Conservation (phyloP, 2,329 filamentous ascomycete genomes). For the Amesomyces nigricolor region DNA sequence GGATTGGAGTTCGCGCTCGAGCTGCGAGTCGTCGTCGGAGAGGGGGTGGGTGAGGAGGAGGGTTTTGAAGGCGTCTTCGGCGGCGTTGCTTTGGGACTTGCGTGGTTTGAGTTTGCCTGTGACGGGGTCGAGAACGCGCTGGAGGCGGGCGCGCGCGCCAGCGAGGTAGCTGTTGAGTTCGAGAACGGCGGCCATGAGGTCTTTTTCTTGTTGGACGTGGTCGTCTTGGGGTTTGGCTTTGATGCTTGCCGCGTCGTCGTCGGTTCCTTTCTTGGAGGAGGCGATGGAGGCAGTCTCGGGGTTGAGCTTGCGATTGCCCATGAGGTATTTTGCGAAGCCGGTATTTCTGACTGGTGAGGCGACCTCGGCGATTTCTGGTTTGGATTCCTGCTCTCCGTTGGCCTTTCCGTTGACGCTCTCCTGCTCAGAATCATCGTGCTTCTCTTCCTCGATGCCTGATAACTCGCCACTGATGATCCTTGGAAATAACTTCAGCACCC, state of each 20-base stretch:
- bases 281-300: conserved; percentile 55
- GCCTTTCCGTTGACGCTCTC: conserved; percentile 28
- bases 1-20: conserved; percentile 64
- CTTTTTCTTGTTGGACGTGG: conserved; percentile 65
- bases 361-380: conserved; percentile 23
- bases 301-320: conserved; percentile 42
- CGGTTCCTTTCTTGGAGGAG: conserved; percentile 50
- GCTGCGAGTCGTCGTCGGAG: conserved; percentile 51
- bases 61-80: conserved; percentile 50
- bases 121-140: conserved; percentile 55
- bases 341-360: conserved; percentile 37
- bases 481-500: conserved; percentile 81
- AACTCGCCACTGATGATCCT: conserved; percentile 76
- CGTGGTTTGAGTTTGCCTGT: conserved; percentile 56
- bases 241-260: conserved; percentile 53
- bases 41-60: conserved; percentile 43
- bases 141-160: conserved; percentile 66
- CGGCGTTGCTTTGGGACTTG: conserved; percentile 39
- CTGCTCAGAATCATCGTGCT: conserved; percentile 32
- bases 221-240: conserved; percentile 45
- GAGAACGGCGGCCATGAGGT: conserved; percentile 73
- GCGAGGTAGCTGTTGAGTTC: conserved; percentile 85
- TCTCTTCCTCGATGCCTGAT: conserved; percentile 44
- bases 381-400: conserved; percentile 31
- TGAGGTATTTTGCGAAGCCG: conserved; percentile 51